A percentile compares a stretch with the other conserved stretches of the same genome.
Conservation (phyloP, 495 filamentous ascomycete genomes). For the Penicillium argentinense region DNA sequence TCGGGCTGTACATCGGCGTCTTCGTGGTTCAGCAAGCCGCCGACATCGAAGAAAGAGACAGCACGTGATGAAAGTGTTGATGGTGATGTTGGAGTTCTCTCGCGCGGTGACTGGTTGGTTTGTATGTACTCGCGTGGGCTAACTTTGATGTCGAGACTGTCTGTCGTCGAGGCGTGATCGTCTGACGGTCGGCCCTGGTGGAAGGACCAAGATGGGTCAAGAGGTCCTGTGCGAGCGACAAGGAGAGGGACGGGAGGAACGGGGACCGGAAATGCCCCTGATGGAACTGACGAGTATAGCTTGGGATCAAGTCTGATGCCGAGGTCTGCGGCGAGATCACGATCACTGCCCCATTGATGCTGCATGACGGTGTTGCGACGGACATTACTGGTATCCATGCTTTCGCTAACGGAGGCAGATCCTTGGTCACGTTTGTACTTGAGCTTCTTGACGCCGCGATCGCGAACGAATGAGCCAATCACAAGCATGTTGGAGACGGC, state of each 20-base stretch:
- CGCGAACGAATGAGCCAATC: conserved; percentile 78
- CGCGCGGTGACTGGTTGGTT: conserved; percentile 27
- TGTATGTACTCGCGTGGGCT: conserved; percentile 40
- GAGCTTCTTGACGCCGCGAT: conserved; percentile 74
- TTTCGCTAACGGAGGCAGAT: conserved; percentile 53
- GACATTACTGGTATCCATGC: conserved; percentile 48
- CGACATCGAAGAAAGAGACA: conserved; percentile 72
- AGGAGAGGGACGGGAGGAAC: conserved; percentile 36
- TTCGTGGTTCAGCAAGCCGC: conserved; percentile 57
- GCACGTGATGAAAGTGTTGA: conserved; percentile 38
- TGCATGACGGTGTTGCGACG: conserved; percentile 53
- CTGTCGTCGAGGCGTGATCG: conserved; percentile 26
- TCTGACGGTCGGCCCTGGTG: conserved; percentile 18
- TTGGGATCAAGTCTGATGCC: conserved; percentile 66
- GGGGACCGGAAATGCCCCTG: conserved; percentile 11
- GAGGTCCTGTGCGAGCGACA: conserved; percentile 24
- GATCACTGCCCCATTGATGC: conserved; percentile 77
- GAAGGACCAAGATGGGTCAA: conserved; percentile 39
- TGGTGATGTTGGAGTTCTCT: conserved; percentile 4
- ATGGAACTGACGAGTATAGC: conserved; percentile 40
- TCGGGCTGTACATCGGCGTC: conserved; percentile 12
- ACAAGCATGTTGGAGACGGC: conserved; percentile 75
- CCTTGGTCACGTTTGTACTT: conserved; percentile 61
- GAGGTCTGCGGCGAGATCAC: conserved; percentile 70
- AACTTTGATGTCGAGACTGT: conserved; percentile 36